Conservation (phyloP, 2,329 filamentous ascomycete genomes). For the Colletotrichum sp. region DNA sequence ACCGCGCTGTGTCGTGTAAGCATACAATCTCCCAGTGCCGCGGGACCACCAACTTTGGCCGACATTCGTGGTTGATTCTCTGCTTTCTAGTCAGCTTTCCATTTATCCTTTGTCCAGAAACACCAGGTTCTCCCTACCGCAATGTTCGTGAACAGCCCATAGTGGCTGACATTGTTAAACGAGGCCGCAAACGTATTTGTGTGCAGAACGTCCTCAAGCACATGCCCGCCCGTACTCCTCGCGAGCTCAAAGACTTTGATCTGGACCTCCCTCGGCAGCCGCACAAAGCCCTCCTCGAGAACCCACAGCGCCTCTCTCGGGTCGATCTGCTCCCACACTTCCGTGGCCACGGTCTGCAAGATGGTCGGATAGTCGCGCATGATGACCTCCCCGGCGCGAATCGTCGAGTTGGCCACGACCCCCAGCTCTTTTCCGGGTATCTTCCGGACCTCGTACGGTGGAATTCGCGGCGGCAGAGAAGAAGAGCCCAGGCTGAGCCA, state of each 20-base stretch:
- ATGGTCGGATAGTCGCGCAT: conserved; percentile 33
- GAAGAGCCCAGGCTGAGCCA: neutral
- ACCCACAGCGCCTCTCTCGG: conserved; percentile 26
- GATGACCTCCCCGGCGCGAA: conserved; percentile 33
- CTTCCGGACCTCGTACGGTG: conserved; percentile 29
- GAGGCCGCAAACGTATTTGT: conserved; percentile 37
- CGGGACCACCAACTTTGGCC: conserved; percentile 32
- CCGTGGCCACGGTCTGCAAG: conserved; percentile 24
- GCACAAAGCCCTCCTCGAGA: conserved; percentile 30
- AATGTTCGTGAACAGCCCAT: conserved; percentile 36
- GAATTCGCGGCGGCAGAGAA: neutral
- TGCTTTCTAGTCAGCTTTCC: too few species aligned
- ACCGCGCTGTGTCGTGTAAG: conserved; percentile 28
- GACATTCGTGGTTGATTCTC: conserved; percentile 41
- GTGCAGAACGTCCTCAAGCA: conserved; percentile 35
- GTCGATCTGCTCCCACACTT: conserved; percentile 24
- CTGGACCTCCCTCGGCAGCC: conserved; percentile 26
- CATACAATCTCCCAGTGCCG: neutral
- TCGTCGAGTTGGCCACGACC: conserved; percentile 32
- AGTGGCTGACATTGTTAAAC: conserved; percentile 25
- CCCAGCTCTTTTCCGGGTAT: conserved; percentile 34
- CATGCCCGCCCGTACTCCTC: conserved; percentile 31
- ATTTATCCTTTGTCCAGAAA: neutral
- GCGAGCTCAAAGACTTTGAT: conserved; percentile 30
- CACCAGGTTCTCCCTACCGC: conserved; percentile 13